These are phyloP conservation scores for Cadophora luteo-olivacea DNA, from an alignment of 2,329 filamentous ascomycete species.

Conservation along the genomic window DNA sequence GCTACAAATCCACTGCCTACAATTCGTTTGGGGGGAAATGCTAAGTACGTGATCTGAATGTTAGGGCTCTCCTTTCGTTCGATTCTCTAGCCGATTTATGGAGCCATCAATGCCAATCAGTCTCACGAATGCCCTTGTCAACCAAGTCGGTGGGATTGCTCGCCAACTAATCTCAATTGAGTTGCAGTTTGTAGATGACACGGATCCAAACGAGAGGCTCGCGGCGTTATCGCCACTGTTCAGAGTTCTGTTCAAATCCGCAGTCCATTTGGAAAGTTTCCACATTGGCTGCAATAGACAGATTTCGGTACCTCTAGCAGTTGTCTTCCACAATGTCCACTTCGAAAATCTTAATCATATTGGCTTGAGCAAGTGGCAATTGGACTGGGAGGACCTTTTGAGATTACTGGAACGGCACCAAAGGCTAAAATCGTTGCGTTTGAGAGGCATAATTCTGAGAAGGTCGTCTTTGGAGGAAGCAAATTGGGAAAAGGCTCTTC, in stretches of 20 bases:
- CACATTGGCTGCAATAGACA: conserved; percentile 69
- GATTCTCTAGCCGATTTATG: conserved; percentile 60
- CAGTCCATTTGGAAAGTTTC: conserved; percentile 65
- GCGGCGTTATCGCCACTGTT: conserved; percentile 63
- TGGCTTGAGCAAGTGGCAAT: conserved; percentile 69
- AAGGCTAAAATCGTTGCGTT: conserved; percentile 60
- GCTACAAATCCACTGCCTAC: background rate
- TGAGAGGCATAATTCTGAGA: conserved; percentile 66
- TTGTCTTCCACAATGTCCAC: conserved; percentile 66
- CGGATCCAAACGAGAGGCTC: conserved; percentile 63
- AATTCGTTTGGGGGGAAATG: background rate
- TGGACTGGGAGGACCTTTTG: conserved; percentile 66
- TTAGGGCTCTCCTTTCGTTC: conserved; percentile 13
- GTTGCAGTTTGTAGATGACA: conserved; percentile 56
- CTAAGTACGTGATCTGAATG: conserved; percentile 1
- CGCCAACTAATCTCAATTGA: conserved; percentile 66
- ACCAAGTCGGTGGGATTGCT: conserved; percentile 57
- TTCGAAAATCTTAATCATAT: conserved; percentile 68
- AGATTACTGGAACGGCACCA: conserved; percentile 60
- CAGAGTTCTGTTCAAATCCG: conserved; percentile 61
- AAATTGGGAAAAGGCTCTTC: conserved; percentile 64
- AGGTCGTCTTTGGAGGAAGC: conserved; percentile 51
- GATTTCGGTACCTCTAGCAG: conserved; percentile 61
- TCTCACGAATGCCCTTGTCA: conserved; percentile 54
- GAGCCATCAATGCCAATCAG: conserved; percentile 63